Evolutionary conservation across 2,329 filamentous ascomycete genomes (phyloP).

Genomic region (Colletotrichum cereale): DNA sequence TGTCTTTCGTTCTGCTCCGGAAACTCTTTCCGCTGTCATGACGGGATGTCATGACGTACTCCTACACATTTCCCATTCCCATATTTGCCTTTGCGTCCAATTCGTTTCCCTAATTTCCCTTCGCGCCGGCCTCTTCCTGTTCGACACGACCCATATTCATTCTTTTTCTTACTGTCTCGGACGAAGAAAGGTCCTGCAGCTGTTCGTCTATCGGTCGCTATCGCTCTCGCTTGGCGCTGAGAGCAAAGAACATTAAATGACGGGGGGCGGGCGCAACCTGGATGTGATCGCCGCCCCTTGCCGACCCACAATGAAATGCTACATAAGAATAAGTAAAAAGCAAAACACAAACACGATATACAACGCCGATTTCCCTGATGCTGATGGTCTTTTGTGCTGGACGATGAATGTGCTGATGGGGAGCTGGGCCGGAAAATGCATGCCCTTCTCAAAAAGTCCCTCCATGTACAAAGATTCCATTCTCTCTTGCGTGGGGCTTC

Average conservation of each 20-base stretch:
- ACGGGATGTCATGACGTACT: conserved; percentile 27
- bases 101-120: conserved; percentile 12
- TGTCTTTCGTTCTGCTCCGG: background rate
- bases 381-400: conserved; percentile 31
- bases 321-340: conserved; percentile 17
- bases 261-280: conserved; percentile 3
- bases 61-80: conserved; percentile 34
- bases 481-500: conserved; percentile 1
- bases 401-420: conserved; percentile 25
- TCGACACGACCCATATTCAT: background rate
- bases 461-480: conserved; percentile 26
- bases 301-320: conserved; percentile 32
- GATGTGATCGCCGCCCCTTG: conserved; percentile 14
- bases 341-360: conserved; percentile 31
- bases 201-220: conserved; percentile 23
- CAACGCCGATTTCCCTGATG: conserved; percentile 39
- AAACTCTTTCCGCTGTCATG: conserved; percentile 9
- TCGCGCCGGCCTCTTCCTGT: background rate
- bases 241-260: conserved; percentile 38
- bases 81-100: conserved; percentile 7
- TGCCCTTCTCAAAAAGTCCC: conserved; percentile 6
- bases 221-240: conserved; percentile 16
- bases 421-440: background rate
- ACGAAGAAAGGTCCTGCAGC: background rate
- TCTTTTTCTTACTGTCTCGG: background rate